These are phyloP conservation scores for Cicer yamashitae DNA, from an alignment of 306 rosid species.

Conservation along the genomic window DNA sequence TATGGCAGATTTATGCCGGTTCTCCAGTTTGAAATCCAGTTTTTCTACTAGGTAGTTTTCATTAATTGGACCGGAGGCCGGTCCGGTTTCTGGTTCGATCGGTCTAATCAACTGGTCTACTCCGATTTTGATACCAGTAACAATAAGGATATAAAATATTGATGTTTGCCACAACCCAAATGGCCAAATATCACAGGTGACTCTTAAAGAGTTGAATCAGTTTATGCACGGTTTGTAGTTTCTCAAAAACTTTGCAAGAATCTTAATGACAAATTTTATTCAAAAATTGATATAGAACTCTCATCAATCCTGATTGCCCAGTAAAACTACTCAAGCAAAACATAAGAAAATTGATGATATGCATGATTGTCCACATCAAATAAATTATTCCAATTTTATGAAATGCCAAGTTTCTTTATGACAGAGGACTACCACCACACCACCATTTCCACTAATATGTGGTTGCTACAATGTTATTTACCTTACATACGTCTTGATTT, in stretches of 20 bases:
- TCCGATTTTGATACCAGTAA: neutral
- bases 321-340: conserved; percentile 22
- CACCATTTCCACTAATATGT: neutral
- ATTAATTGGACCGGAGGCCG: neutral
- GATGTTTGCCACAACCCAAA: conserved; percentile 38
- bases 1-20: neutral
- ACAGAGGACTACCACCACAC: conserved; percentile 2
- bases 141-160: neutral
- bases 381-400: conserved; percentile 22
- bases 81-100: neutral
- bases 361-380: neutral
- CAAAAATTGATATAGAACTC: conserved; percentile 32
- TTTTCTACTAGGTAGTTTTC: neutral
- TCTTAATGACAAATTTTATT: conserved; percentile 26
- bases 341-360: conserved; percentile 26
- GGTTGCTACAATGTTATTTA: conserved; percentile 34
- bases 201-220: conserved; percentile 32
- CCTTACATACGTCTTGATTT: conserved; percentile 77
- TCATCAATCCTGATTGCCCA: conserved; percentile 21
- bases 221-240: conserved; percentile 6
- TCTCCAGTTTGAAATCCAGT: neutral
- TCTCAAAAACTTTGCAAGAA: conserved; percentile 24
- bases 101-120: neutral
- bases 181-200: conserved; percentile 16
- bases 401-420: conserved; percentile 33